Base-by-base conservation (phyloP, 1,139 yeast species). In the Citeromyces hawaiiensis region DNA sequence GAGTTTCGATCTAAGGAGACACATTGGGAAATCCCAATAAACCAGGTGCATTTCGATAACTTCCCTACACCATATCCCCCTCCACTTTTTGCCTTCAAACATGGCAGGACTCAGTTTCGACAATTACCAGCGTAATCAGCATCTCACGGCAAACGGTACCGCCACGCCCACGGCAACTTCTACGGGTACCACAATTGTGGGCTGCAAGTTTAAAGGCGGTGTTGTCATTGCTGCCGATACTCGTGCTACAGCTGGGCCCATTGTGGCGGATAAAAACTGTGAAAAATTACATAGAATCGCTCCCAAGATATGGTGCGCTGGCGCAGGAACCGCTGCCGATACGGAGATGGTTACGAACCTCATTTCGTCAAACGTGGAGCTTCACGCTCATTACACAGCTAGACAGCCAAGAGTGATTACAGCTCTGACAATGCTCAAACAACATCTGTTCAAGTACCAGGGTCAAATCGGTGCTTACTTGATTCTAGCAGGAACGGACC, bases 291-390 rank as follows among this genome's bases (percentile, higher is more conserved):
- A 91, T 63, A 68, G 94, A 52, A 73, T 91, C 51, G 74, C 96
- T 2, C 96, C 98, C 10, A 74, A 72, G 56, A 91, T 91, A 55
- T 91, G 98, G 98, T 91, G 97, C 75, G 96, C 96, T 41, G 98
- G 98, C 52, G 98, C 98, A 3, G 98, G 98, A 59, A 91, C 98
- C 15, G 98, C 98, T 36, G 98, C 98, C n/a, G 98, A 91, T 58
- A 91, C 96, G 9, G 97, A 91, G 58, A 82, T 83, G 83, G 95
- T 85, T 23, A 91, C 98, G 5, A 95, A 86, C 60, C 70, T 91
- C 56, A 87, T 87, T 51, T 77, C 88, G 25, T 85, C 95, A 38
- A 88, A 88, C 58, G 67, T 91, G 49, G 98, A 91, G 60, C 66
- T 91, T 48, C 98, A 88, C 60, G 69, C 93, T 15, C 66, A 87